Evolutionary conservation across 257 asterid species (phyloP), one percentile per base, ranked within the genome.

Genomic region (Solanum gandarillasii): DNA sequence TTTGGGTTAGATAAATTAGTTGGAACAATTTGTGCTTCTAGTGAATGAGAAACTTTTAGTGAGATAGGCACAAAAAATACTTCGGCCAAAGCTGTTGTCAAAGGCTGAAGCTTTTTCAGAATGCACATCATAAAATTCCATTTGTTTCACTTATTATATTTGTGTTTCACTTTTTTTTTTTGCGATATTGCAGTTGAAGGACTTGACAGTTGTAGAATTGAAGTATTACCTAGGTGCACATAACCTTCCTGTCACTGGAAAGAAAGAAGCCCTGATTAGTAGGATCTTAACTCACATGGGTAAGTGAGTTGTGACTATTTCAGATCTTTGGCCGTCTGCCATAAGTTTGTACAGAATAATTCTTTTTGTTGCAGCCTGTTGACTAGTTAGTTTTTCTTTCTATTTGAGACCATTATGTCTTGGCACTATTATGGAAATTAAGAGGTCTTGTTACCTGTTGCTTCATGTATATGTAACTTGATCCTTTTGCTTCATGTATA

Each of bases 231-330:
- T 97, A 89, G 86, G 83, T 3, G 95, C 93, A 36, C 92, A 95
- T 90, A 89, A 89, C 87, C 92, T 94, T 52, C 90, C 95, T 27
- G 91, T 95, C 82, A 85, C 95, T 58, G 99, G 99, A 86, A 93
- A 93, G 87, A 97, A 97, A 92, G 94, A 94, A 71, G 94, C 92
- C 68, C 90, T 97, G 62, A 90, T 97, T 84, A 93, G 94, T 90
- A 93, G 98, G 94, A 95, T 97, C 87, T 89, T 97, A 87, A 94
- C 92, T 89, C 98, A 97, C 87, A 93, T 97, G 97, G 98, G 98
- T 21, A 94, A 93, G 89, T 97, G 89, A 94, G 32, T 71, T 79
- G 62, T 0, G 13, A 79, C 67, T 27, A 43, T 79, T 4, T 16
- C 67, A 43, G 68, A 82, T 20, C 43, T 46, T 29, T 82, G 86